Percentiles rank a stretch among this genome's conserved stretches.
Conservation (phyloP, 331 rosid species). For the Malus hybrid region DNA sequence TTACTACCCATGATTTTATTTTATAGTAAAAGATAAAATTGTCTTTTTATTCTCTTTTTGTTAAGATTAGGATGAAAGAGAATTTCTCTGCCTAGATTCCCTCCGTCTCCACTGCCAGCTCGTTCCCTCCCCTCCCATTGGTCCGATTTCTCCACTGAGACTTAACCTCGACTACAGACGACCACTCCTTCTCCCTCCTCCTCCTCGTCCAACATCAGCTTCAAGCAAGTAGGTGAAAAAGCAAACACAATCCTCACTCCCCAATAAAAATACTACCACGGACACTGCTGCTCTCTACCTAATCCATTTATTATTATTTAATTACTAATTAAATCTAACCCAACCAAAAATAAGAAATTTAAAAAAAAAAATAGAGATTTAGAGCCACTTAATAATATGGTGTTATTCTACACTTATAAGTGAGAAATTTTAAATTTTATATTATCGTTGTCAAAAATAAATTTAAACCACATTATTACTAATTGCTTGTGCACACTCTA, state of each 20-base stretch:
- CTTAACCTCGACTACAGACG: constrained; percentile 22
- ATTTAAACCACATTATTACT: too few species aligned
- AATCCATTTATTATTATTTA: constrained; percentile 26
- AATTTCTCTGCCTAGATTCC: too few species aligned
- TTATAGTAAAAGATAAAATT: too few species aligned
- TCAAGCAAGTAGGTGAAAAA: constrained; percentile 55
- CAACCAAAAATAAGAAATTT: neutral
- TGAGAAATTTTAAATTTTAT: too few species aligned
- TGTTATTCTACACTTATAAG: too few species aligned
- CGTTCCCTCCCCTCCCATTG: neutral
- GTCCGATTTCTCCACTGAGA: neutral
- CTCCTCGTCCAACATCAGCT: neutral
- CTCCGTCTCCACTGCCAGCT: neutral
- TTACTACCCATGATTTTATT: too few species aligned
- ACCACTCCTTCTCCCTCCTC: neutral
- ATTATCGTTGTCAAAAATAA: rapidly evolving
- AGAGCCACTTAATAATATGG: too few species aligned
- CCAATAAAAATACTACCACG: constrained; percentile 19
- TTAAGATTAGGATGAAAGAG: too few species aligned
- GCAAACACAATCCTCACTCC: constrained; percentile 20
- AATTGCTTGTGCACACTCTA: too few species aligned
- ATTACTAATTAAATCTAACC: constrained; percentile 5
- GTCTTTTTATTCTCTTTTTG: too few species aligned
- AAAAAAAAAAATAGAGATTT: neutral
- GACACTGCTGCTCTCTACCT: constrained; percentile 51